Evolutionary conservation across 225 moss, liverwort and hornwort species (phyloP).

Genomic region (Marchantia paleacea): DNA sequence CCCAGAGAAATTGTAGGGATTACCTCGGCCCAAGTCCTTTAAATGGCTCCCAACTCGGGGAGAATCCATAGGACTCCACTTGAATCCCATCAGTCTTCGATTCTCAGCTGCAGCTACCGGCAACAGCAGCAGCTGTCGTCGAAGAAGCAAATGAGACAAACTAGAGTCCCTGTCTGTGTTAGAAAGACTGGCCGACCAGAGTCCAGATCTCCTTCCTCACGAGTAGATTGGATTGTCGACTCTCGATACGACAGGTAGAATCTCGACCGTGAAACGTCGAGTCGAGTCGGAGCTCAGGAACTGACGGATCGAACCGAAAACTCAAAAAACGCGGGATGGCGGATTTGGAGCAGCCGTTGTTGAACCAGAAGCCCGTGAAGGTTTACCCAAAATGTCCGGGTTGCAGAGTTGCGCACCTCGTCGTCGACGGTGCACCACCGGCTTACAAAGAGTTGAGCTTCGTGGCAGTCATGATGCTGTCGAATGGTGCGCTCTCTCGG

Average conservation of each 20-base stretch:
- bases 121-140: not conserved
- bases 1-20: not conserved
- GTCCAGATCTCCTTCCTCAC: not conserved
- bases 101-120: not conserved
- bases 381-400: constrained; percentile 54
- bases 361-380: constrained; percentile 23
- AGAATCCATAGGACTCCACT: not conserved
- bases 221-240: not conserved
- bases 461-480: constrained; percentile 55
- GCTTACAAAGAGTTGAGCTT: constrained; percentile 38
- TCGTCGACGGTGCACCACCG: constrained; percentile 42
- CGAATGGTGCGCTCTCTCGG: constrained; percentile 37
- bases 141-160: not conserved
- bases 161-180: not conserved
- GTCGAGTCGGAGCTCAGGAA: not conserved
- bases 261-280: not conserved
- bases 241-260: not conserved
- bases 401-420: constrained; percentile 52
- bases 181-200: not conserved
- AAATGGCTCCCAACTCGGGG: not conserved
- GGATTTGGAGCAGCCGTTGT: constrained; percentile 50
- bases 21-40: not conserved
- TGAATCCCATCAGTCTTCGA: constrained; percentile 1
- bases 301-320: not conserved
- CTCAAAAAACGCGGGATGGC: not conserved